Evolutionary conservation across 2,329 filamentous ascomycete species (phyloP), one percentile per base, ranked within the genome.

Genomic region (Aureobasidium uvarum): DNA sequence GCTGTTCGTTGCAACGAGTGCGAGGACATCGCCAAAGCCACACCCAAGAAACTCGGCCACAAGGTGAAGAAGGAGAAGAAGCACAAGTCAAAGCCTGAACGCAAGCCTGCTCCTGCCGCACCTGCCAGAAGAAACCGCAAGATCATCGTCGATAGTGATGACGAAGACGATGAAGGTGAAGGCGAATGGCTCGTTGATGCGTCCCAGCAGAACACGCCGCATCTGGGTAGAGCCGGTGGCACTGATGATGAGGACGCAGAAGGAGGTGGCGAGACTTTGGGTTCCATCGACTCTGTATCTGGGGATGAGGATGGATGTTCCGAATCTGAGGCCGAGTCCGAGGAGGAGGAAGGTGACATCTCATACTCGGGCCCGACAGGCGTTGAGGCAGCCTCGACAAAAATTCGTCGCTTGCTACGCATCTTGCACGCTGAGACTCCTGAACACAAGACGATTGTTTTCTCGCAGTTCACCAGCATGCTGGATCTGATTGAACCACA

Each of bases 381-480:
- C 39, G 54, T 71, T 2, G 50, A 58, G 11, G 50, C 36, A 1
- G 60, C 41, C 62, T 99, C 95, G 0, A 94, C 95, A 71, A 99
- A 99, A 80, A 96, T 99, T 72, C 88, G 89, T 51, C 88, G 95
- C 71, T 84, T 98, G 23, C 85, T 96, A 73, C 83, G 86, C 67
- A 90, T 99, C 60, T 85, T 99, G 10, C 85, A 87, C 69, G 86
- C 86, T 51, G 95, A 99, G 76, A 87, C 88, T 0, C 80, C 83
- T 1, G 83, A 92, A 67, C 91, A 96, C 83, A 99, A 99, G 75
- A 96, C 96, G 74, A 99, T 99, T 72, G 92, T 99, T 69, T 99
- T 99, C 78, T 96, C 92, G 1, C 92, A 98, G 72, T 99, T 99
- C 78, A 99, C 95, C 0, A 95, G 92, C 0, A 99, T 99, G 95